These are phyloP conservation scores for Chalciporus pseudorubinellus DNA, from an alignment of 768 basidiomycete genomes.

Conservation along the genomic window DNA sequence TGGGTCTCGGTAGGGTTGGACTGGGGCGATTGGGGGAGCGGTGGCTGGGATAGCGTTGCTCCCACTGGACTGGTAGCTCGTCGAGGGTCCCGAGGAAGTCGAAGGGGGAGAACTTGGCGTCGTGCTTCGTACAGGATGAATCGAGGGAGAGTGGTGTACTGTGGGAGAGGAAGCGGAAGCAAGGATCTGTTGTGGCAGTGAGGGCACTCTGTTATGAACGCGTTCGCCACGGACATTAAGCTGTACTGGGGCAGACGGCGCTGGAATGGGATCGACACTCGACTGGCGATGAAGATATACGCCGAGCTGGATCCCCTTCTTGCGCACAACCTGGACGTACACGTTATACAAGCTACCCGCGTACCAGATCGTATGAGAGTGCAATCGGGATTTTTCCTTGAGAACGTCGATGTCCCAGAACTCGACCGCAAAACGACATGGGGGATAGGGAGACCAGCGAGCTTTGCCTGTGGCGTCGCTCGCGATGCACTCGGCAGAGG, in stretches of 20 bases:
- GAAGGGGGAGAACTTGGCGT: conserved; percentile 38
- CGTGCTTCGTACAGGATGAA: conserved; percentile 45
- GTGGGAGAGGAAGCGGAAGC: conserved; percentile 25
- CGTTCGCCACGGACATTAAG: conserved; percentile 27
- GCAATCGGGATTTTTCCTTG: conserved; percentile 79
- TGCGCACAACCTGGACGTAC: conserved; percentile 84
- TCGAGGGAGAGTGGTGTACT: conserved; percentile 45
- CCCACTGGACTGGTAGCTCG: conserved; percentile 23
- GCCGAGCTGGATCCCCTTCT: conserved; percentile 79
- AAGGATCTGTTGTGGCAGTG: conserved; percentile 32
- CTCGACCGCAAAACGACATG: conserved; percentile 83
- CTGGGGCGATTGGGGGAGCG: conserved; percentile 47
- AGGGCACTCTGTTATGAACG: conserved; percentile 29
- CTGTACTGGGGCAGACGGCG: conserved; percentile 53
- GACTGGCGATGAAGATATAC: conserved; percentile 89
- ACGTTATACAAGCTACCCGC: conserved; percentile 87
- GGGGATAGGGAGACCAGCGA: conserved; percentile 71
- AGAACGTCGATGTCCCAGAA: conserved; percentile 85
- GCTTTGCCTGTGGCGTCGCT: conserved; percentile 43
- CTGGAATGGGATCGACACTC: conserved; percentile 74
- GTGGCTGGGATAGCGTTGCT: conserved; percentile 39
- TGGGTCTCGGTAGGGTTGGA: conserved; percentile 74
- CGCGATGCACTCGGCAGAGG: conserved; percentile 40
- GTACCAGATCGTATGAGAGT: conserved; percentile 87
- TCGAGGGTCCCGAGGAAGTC: conserved; percentile 13